Conservation (phyloP, 371 early-diverging fungal species). For the Apophysomyces sp. region DNA sequence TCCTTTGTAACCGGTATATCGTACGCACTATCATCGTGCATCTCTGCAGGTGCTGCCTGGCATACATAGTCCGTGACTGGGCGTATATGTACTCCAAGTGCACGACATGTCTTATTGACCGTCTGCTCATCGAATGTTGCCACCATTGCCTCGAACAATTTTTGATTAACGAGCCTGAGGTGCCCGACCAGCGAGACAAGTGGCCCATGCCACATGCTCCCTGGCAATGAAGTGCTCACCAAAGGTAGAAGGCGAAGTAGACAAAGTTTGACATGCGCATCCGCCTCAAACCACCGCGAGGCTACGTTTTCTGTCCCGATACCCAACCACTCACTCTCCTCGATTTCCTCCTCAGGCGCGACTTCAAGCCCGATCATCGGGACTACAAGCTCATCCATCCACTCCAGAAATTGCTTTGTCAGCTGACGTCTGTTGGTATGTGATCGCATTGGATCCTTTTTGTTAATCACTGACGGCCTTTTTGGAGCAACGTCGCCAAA, state of each 20-base stretch:
- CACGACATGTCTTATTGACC: constrained; percentile 31
- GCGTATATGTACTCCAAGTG: constrained; percentile 38
- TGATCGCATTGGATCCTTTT: constrained; percentile 26
- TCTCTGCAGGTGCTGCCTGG: constrained; percentile 9
- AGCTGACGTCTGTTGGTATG: constrained; percentile 41
- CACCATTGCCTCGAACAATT: constrained; percentile 35
- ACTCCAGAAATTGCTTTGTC: constrained; percentile 32
- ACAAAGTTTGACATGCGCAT: constrained; percentile 34
- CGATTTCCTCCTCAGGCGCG: constrained; percentile 14
- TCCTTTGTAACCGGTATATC: too few species aligned
- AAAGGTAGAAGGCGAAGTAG: constrained; percentile 35
- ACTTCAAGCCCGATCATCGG: constrained; percentile 33
- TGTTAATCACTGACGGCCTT: constrained; percentile 5
- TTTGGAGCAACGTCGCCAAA: constrained; percentile 8
- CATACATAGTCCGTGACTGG: constrained; percentile 24
- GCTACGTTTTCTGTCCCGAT: constrained; percentile 6
- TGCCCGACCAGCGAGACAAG: constrained; percentile 39
- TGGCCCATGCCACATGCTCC: constrained; percentile 36
- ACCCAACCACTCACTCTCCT: constrained; percentile 26
- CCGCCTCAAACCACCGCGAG: constrained; percentile 44
- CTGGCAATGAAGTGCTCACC: constrained; percentile 30
- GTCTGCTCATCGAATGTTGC: constrained; percentile 28
- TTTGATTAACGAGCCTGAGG: constrained; percentile 35
- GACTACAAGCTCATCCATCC: constrained; percentile 48
- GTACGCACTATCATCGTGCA: neutral